Percentiles rank a stretch among this genome's conserved stretches.
Evolutionary conservation across 768 basidiomycete species (phyloP).

Genomic region (Tricholoma saponaceum): DNA sequence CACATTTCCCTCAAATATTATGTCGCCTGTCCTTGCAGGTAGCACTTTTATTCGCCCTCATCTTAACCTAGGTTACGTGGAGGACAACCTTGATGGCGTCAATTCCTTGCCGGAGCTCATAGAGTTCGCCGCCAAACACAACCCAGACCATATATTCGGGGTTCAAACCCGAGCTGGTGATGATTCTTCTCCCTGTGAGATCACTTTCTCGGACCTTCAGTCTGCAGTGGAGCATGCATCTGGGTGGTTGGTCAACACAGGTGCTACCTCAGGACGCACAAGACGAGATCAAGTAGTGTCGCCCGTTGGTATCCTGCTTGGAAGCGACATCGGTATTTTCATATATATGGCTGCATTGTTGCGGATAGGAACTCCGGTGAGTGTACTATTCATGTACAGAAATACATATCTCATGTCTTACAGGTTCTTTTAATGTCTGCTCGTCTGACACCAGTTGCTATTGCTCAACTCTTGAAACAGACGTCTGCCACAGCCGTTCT

Average conservation of each 20-base stretch:
- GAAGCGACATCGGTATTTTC: slow-evolving; percentile 33
- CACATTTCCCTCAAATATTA: neutral
- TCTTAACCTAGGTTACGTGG: slow-evolving; percentile 29
- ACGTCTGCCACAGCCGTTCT: slow-evolving; percentile 27
- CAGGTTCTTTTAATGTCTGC: slow-evolving; percentile 35
- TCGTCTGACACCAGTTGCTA: slow-evolving; percentile 29
- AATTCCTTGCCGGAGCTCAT: slow-evolving; percentile 34
- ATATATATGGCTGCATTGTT: slow-evolving; percentile 33
- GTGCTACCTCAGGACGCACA: slow-evolving; percentile 22
- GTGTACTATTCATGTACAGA: slow-evolving; percentile 4
- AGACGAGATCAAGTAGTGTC: slow-evolving; percentile 18
- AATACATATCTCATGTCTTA: neutral
- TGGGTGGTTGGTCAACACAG: slow-evolving; percentile 27
- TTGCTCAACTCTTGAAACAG: slow-evolving; percentile 30
- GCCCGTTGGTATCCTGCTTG: slow-evolving; percentile 33
- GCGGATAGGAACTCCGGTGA: slow-evolving; percentile 33
- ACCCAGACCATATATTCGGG: slow-evolving; percentile 32
- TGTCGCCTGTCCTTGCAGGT: slow-evolving; percentile 16
- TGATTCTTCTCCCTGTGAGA: slow-evolving; percentile 20
- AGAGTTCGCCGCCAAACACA: slow-evolving; percentile 29
- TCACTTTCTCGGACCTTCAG: slow-evolving; percentile 31
- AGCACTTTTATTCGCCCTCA: slow-evolving; percentile 32
- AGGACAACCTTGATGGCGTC: slow-evolving; percentile 23
- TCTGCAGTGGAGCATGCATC: slow-evolving; percentile 28
- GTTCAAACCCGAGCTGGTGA: slow-evolving; percentile 25